phyloP scores from a whole-genome alignment of 23 red algal species.

The Gracilaria caudata region DNA sequence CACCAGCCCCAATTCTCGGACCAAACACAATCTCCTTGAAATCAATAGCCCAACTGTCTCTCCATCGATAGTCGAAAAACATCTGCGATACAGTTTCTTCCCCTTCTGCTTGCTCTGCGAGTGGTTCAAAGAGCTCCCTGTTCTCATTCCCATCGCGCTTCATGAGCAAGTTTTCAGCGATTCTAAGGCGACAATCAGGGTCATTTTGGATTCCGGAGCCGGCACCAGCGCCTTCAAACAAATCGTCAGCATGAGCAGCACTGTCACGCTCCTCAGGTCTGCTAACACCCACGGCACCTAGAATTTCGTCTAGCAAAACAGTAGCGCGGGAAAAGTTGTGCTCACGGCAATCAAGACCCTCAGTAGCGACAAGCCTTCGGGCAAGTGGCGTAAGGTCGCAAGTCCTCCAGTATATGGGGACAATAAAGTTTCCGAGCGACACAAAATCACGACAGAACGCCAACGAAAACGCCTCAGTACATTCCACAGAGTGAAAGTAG shows the following conservation, averaged over 20 bases:
- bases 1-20: conserved; percentile 92
- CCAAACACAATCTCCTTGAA: conserved; percentile 86
- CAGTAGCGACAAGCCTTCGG: conserved; percentile 72
- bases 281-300: conserved; percentile 42
- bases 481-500: conserved; percentile 88
- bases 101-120: conserved; percentile 47
- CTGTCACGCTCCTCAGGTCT: conserved; percentile 42
- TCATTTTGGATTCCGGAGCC: conserved; percentile 58
- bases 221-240: conserved; percentile 64
- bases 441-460: conserved; percentile 92
- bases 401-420: conserved; percentile 80
- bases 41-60: conserved; percentile 86
- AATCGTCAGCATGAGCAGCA: conserved; percentile 35
- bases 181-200: conserved; percentile 42
- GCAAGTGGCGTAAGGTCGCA: conserved; percentile 88
- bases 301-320: conserved; percentile 78
- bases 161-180: conserved; percentile 85
- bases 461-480: conserved; percentile 86
- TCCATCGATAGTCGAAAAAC: conserved; percentile 84
- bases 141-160: conserved; percentile 73
- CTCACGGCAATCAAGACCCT: conserved; percentile 86
- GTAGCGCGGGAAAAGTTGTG: conserved; percentile 60
- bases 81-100: conserved; percentile 75
- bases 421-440: conserved; percentile 83
- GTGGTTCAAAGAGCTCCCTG: conserved; percentile 65